A percentile compares a stretch with the other conserved stretches of the same genome.
These are phyloP conservation scores for Trypanosomatidae sp. DNA, from an alignment of 208 protist genomes.

Conservation along the genomic window DNA sequence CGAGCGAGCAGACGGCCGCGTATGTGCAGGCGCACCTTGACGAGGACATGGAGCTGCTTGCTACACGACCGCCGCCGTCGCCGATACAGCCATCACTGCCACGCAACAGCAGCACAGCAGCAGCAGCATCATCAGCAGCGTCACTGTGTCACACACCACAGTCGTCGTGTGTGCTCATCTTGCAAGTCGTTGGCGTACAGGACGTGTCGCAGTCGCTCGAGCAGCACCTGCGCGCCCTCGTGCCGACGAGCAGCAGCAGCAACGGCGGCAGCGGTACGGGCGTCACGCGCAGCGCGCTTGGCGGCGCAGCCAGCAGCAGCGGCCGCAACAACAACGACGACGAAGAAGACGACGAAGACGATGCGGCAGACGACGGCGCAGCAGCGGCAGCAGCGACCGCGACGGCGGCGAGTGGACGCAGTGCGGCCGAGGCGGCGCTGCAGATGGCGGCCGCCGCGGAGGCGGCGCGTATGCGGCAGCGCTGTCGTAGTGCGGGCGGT, in stretches of 20 bases:
- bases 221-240: slow-evolving; percentile 26
- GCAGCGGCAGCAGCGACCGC: neutral
- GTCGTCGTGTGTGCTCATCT: slow-evolving; percentile 1
- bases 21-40: slow-evolving; percentile 29
- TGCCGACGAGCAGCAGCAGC: slow-evolving; percentile 1
- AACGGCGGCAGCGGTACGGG: neutral
- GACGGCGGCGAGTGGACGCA: neutral
- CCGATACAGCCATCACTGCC: neutral
- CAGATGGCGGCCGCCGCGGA: slow-evolving; percentile 12
- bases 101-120: neutral
- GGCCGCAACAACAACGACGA: slow-evolving; percentile 1
- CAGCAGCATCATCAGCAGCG: neutral
- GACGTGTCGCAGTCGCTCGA: slow-evolving; percentile 39
- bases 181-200: slow-evolving; percentile 47
- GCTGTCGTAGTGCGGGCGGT: slow-evolving; percentile 4
- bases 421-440: slow-evolving; percentile 14
- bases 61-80: neutral
- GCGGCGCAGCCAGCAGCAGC: neutral
- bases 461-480: slow-evolving; percentile 3
- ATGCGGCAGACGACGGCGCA: neutral
- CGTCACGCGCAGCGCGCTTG: neutral
- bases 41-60: slow-evolving; percentile 30
- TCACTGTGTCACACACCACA: neutral
- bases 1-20: slow-evolving; percentile 5
- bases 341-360: neutral